Evolutionary conservation across 148 eudicot genomes (phyloP).

Genomic region (Hydrangea macrophylla): DNA sequence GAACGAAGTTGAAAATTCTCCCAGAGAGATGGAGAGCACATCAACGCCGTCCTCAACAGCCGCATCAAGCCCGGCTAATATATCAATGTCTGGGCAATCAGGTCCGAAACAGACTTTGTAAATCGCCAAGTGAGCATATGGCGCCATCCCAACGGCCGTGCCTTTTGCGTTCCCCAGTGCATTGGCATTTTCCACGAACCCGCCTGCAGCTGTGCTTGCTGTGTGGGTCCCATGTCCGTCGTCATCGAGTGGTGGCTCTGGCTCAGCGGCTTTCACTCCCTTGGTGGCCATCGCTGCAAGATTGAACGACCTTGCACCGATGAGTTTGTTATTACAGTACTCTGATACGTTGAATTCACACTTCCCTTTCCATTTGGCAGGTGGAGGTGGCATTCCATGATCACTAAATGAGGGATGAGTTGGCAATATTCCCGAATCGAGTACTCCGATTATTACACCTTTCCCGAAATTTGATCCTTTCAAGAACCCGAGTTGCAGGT

Average conservation of each 20-base stretch:
- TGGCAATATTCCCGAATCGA: conserved; percentile 26
- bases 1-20: not conserved
- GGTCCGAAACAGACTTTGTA: conserved; percentile 30
- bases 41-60: conserved; percentile 45
- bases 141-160: conserved; percentile 14
- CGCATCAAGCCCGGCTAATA: conserved; percentile 35
- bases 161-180: conserved; percentile 8
- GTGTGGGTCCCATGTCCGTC: conserved; percentile 13
- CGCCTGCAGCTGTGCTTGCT: conserved; percentile 1
- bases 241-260: conserved; percentile 6
- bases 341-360: conserved; percentile 13
- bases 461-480: conserved; percentile 24
- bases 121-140: conserved; percentile 22
- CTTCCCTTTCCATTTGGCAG: conserved; percentile 34
- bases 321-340: conserved; percentile 25
- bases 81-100: conserved; percentile 17
- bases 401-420: conserved; percentile 29
- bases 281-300: conserved; percentile 1
- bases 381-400: conserved; percentile 31
- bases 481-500: conserved; percentile 27
- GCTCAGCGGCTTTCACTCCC: not conserved
- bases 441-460: conserved; percentile 28
- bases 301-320: conserved; percentile 20
- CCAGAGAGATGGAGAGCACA: conserved; percentile 45
- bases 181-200: not conserved